Percentiles rank a stretch among this genome's conserved stretches.
phyloP scores from a whole-genome alignment of 2,329 filamentous ascomycete species.

The Aspergillus sp. region DNA sequence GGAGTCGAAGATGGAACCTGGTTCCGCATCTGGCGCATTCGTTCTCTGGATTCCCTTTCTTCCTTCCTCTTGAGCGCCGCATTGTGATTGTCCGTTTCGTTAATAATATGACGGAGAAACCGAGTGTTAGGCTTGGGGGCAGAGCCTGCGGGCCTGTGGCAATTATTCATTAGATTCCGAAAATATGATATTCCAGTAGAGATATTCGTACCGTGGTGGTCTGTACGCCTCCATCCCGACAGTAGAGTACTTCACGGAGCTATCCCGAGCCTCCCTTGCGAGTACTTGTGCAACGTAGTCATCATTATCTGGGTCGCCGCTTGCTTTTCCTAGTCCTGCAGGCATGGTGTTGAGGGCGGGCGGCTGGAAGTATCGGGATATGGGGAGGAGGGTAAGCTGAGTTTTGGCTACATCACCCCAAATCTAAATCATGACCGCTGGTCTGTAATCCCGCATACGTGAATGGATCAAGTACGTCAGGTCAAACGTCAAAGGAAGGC shows the following conservation, averaged over 20 bases:
- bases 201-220: conserved; percentile 49
- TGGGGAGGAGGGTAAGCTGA: not conserved
- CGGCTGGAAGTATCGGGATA: not conserved
- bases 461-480: not conserved
- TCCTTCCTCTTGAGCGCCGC: conserved; percentile 81
- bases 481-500: not conserved
- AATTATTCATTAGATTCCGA: conserved; percentile 6
- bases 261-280: conserved; percentile 73
- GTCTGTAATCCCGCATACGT: not conserved
- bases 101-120: conserved; percentile 85
- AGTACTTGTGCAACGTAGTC: conserved; percentile 75
- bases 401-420: conserved; percentile 4
- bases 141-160: conserved; percentile 59
- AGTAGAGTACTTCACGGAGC: conserved; percentile 70
- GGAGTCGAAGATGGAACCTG: conserved; percentile 36
- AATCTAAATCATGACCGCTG: not conserved
- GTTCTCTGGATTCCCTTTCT: conserved; percentile 71
- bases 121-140: conserved; percentile 86
- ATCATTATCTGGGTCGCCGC: conserved; percentile 48
- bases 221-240: conserved; percentile 70
- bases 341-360: conserved; percentile 25
- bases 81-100: conserved; percentile 86
- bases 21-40: conserved; percentile 59
- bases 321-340: conserved; percentile 25
- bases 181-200: not conserved